Conservation (phyloP, 768 basidiomycete species). For the Lyophyllum shimeji region DNA sequence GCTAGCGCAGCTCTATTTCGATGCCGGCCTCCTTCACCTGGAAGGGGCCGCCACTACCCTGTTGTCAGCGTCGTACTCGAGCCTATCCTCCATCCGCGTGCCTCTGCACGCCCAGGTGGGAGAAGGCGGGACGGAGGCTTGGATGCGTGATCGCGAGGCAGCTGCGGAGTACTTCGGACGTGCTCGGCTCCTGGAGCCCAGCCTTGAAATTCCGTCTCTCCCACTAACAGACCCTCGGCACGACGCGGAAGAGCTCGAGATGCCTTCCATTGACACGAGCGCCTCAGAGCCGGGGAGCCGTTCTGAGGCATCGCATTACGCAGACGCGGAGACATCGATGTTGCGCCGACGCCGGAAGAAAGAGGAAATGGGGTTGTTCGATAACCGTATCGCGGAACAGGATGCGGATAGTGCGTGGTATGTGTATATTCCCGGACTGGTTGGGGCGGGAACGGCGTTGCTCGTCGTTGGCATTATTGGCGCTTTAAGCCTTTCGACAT, state of each 20-base stretch:
- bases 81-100: constrained; percentile 75
- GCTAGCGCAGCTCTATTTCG: constrained; percentile 73
- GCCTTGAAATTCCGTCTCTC: constrained; percentile 68
- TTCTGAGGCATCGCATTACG: constrained; percentile 33
- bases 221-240: constrained; percentile 39
- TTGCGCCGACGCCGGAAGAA: constrained; percentile 54
- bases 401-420: constrained; percentile 79
- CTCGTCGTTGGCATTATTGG: constrained; percentile 79
- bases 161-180: constrained; percentile 74
- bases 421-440: constrained; percentile 72
- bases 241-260: constrained; percentile 49
- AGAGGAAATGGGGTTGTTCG: constrained; percentile 48
- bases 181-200: constrained; percentile 57
- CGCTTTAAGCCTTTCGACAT: constrained; percentile 70
- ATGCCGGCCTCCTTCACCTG: constrained; percentile 78
- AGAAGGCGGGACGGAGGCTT: constrained; percentile 65
- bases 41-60: constrained; percentile 76
- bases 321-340: constrained; percentile 36
- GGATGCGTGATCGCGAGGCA: constrained; percentile 72
- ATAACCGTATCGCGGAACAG: constrained; percentile 45
- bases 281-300: constrained; percentile 33
- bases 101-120: constrained; percentile 49
- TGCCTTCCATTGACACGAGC: constrained; percentile 64
- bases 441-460: constrained; percentile 83
- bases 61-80: constrained; percentile 72